Base-by-base conservation (phyloP, 2,329 filamentous ascomycete species). In the Penicillium sp. region DNA sequence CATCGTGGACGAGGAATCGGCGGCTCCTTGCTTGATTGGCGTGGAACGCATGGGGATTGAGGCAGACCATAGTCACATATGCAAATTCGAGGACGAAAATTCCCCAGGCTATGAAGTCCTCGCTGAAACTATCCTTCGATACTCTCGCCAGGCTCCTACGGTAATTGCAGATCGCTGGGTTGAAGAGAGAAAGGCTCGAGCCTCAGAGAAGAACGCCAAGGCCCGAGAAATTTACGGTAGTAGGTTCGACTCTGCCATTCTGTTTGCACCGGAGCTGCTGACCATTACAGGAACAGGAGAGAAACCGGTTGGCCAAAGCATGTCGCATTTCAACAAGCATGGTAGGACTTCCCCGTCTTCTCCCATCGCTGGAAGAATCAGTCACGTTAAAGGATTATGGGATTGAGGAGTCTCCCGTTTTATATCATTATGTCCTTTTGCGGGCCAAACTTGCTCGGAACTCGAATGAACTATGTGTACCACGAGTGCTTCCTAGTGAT, bases 31-130 rank as follows among this genome's bases (percentile, higher is more conserved):
- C 48, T 74, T 89, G 12, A 84, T 85, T 4, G 87, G 87, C 24
- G 87, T 89, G 0, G 85, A 83, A 34, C 86, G 87, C 58, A 89
- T 87, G 69, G 86, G 87, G 13, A 88, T 90, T 52, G 86, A 90
- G 59, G 85, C 85, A 7, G 84, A 82, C n/a, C 87, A 90, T 64
- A 84, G 83, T 1, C 77, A 79, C 36, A 89, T 90, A 84, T 88
- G 85, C 75, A 90, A 89, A 63, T 90, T 89, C 53, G 79, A 84
- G 18, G 81, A 80, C 55, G 77, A 79, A 41, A 82, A 78, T 54
- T 80, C 88, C 0, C 85, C 88, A 0, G 89, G 89, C 0, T 92
- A 86, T 64, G 76, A 79, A 43, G 72, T 76, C 3, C 74, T 82
- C 8, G 75, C 75, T 3, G 79, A 80, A 51, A 77, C 76, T 3